Evolutionary conservation across 2,329 filamentous ascomycete species (phyloP).

Genomic region (Knoxdaviesia capensis): DNA sequence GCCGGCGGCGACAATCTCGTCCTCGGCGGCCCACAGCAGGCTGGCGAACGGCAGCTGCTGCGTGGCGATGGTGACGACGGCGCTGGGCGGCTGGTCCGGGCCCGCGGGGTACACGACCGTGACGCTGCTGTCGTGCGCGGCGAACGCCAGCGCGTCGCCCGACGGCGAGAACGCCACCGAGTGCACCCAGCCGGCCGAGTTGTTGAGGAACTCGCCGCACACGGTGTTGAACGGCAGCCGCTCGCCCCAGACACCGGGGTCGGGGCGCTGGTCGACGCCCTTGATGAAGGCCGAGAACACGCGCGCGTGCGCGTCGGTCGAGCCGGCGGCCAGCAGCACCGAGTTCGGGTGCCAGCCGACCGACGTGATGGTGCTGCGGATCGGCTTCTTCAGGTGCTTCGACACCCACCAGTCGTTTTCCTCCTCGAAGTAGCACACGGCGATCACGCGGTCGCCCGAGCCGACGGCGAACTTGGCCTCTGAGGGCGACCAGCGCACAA

Average conservation of each 20-base stretch:
- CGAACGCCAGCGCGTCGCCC: conserved; percentile 83
- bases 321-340: conserved; percentile 81
- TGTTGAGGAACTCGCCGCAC: conserved; percentile 89
- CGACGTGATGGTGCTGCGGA: conserved; percentile 88
- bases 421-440: conserved; percentile 95
- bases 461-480: conserved; percentile 97
- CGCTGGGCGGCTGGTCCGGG: conserved; percentile 73
- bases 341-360: conserved; percentile 96
- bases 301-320: conserved; percentile 89
- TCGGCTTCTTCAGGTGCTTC: conserved; percentile 98
- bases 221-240: conserved; percentile 94
- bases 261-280: conserved; percentile 69
- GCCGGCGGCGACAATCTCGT: conserved; percentile 86
- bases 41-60: conserved; percentile 85
- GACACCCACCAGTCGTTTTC: conserved; percentile 99
- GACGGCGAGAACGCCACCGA: conserved; percentile 82
- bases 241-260: conserved; percentile 84
- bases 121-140: conserved; percentile 87
- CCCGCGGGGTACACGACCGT: conserved; percentile 89
- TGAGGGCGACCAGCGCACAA: conserved; percentile 89
- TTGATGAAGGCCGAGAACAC: conserved; percentile 96
- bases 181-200: conserved; percentile 93
- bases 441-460: conserved; percentile 85
- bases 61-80: conserved; percentile 78
- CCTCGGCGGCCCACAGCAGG: conserved; percentile 77